Conservation (phyloP, 1,284 basidiomycete species). For the Ceratobasidium sp. region DNA sequence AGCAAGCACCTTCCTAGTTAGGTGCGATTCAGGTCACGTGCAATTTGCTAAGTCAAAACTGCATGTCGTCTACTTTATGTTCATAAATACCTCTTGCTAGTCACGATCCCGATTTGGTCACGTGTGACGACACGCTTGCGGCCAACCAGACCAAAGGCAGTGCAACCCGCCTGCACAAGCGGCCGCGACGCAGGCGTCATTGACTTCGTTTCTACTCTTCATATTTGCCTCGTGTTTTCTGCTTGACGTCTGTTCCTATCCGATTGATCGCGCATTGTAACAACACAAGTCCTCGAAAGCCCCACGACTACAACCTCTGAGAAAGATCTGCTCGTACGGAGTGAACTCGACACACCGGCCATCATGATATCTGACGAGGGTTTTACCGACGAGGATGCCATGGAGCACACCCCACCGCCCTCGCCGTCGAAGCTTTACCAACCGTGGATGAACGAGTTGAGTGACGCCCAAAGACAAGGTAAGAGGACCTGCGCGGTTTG, state of each 20-base stretch:
- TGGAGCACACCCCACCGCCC: constrained; percentile 15
- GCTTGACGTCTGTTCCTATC: constrained; percentile 28
- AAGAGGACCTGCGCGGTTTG: not conserved
- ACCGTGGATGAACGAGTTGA: constrained; percentile 34
- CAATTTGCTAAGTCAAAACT: no score
- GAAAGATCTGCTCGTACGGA: not conserved
- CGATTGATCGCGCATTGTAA: constrained; percentile 21
- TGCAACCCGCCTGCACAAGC: constrained; percentile 6
- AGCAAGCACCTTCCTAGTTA: no score
- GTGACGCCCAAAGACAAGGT: constrained; percentile 36
- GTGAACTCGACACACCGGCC: not conserved
- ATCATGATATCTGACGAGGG: constrained; percentile 28
- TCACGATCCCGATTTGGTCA: constrained; percentile 25
- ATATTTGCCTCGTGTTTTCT: constrained; percentile 24
- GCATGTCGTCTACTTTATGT: no score
- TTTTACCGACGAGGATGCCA: constrained; percentile 26
- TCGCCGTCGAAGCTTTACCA: constrained; percentile 14
- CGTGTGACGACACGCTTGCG: constrained; percentile 27
- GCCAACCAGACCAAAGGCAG: constrained; percentile 12
- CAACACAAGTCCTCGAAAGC: constrained; percentile 14
- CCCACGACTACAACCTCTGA: not conserved
- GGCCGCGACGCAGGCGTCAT: constrained; percentile 39
- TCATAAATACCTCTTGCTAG: not conserved
- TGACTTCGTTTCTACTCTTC: constrained; percentile 8
- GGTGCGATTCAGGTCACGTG: no score